These are phyloP conservation scores for Cladobotryum protrusum DNA, from an alignment of 2,329 filamentous ascomycete species.

Conservation along the genomic window DNA sequence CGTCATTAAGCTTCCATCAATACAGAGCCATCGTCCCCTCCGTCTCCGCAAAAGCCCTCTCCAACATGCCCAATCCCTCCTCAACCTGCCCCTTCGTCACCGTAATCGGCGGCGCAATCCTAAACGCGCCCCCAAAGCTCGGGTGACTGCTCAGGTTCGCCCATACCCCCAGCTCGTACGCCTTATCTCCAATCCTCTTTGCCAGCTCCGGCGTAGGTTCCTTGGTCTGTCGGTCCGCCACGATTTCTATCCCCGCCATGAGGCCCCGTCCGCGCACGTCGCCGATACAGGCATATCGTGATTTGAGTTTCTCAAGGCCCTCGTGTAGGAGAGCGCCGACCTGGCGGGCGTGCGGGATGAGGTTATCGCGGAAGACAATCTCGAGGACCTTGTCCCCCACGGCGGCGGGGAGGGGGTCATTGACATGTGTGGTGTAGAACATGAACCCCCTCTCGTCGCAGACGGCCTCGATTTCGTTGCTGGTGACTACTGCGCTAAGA, in stretches of 20 bases:
- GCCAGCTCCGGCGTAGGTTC: conserved; percentile 41
- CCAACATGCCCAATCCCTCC: conserved; percentile 48
- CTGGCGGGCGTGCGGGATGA: conserved; percentile 39
- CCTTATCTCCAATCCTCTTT: conserved; percentile 38
- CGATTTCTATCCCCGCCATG: conserved; percentile 53
- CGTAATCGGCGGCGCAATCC: conserved; percentile 55
- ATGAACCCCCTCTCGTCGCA: conserved; percentile 44
- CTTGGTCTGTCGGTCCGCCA: conserved; percentile 43
- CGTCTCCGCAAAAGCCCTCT: conserved; percentile 43
- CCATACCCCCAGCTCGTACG: conserved; percentile 48
- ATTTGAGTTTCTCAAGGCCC: conserved; percentile 40
- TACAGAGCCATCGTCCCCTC: conserved; percentile 26
- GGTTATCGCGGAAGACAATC: conserved; percentile 49
- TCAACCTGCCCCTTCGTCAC: conserved; percentile 45
- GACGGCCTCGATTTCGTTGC: conserved; percentile 43
- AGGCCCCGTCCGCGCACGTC: conserved; percentile 55
- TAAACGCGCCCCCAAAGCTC: conserved; percentile 50
- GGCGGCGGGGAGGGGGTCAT: conserved; percentile 54
- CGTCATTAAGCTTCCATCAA: conserved; percentile 8
- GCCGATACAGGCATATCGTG: conserved; percentile 54
- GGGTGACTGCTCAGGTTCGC: conserved; percentile 50
- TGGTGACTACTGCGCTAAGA: conserved; percentile 51
- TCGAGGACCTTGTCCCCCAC: conserved; percentile 57
- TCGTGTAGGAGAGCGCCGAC: conserved; percentile 41
- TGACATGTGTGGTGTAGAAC: conserved; percentile 57